Conservation (phyloP, 257 asterid genomes). For the Penstemon davidsonii region DNA sequence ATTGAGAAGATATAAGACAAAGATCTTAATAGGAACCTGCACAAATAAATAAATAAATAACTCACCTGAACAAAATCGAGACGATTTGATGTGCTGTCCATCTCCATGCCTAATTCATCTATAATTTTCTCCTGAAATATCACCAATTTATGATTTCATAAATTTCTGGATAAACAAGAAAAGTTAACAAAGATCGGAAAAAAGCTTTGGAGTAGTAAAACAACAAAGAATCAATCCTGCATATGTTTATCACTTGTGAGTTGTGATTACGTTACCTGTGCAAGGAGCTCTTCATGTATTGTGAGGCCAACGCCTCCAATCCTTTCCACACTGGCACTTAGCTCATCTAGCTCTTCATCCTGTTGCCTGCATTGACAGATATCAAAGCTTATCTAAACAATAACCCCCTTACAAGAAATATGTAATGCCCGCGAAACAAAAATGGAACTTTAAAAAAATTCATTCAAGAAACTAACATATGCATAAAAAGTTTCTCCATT, state of each 20-base stretch:
- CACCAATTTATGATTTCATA: neutral
- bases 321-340: slow-evolving; percentile 85
- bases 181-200: neutral
- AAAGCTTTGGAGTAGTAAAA: neutral
- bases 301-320: slow-evolving; percentile 97
- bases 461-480: too few species aligned
- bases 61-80: slow-evolving; percentile 97
- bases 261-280: slow-evolving; percentile 55
- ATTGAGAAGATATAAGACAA: too few species aligned
- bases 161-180: slow-evolving; percentile 2
- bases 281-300: slow-evolving; percentile 92
- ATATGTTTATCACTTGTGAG: slow-evolving; percentile 6
- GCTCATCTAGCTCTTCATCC: slow-evolving; percentile 82
- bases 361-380: slow-evolving; percentile 52
- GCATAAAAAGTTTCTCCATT: too few species aligned
- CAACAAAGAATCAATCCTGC: neutral
- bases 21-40: too few species aligned
- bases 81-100: slow-evolving; percentile 94
- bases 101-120: slow-evolving; percentile 80
- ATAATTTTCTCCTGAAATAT: slow-evolving; percentile 75
- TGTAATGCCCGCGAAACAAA: too few species aligned
- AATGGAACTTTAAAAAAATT: too few species aligned
- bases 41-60: too few species aligned
- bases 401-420: too few species aligned
- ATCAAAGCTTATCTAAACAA: too few species aligned